phyloP scores from a whole-genome alignment of 2,329 filamentous ascomycete species.

The Cryphonectria naterciae region DNA sequence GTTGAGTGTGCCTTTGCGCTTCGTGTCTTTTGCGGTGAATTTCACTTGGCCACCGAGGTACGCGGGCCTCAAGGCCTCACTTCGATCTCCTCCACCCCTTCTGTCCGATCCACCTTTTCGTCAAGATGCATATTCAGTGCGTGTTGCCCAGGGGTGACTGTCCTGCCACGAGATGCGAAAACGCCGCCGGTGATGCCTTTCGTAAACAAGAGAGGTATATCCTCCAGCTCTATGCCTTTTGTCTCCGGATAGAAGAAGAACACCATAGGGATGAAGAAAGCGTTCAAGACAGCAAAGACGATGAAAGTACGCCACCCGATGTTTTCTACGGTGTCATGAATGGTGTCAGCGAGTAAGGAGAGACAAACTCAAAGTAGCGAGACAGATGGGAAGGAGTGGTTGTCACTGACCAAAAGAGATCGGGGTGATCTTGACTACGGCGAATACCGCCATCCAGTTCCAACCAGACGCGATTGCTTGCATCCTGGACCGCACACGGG shows the following conservation, averaged over 20 bases:
- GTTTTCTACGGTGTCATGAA: conserved; percentile 10
- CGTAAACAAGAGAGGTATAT: conserved; percentile 47
- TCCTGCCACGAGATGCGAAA: conserved; percentile 18
- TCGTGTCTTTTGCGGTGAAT: background rate
- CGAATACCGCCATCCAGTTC: conserved; percentile 34
- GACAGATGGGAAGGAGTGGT: too few relatives aligned
- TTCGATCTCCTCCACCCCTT: conserved; percentile 5
- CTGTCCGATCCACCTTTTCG: background rate
- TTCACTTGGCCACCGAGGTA: background rate
- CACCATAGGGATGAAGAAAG: conserved; percentile 40
- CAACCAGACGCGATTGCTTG: conserved; percentile 43
- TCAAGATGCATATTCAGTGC: conserved; percentile 10
- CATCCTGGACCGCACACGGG: conserved; percentile 44
- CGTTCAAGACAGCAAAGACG: conserved; percentile 29
- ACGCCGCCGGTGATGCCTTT: conserved; percentile 43
- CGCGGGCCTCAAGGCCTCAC: background rate
- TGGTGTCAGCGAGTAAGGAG: background rate
- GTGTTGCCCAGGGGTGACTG: conserved; percentile 16
- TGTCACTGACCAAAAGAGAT: conserved; percentile 30
- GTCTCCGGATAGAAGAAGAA: conserved; percentile 50
- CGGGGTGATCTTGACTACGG: conserved; percentile 29
- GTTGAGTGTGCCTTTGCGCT: background rate
- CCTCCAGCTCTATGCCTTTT: conserved; percentile 48
- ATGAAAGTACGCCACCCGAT: conserved; percentile 36
- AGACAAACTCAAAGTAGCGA: background rate